Percentiles rank a stretch among this genome's conserved stretches.
These are phyloP conservation scores for Plasmopara halstedii DNA, from an alignment of 352 stramenopile genomes.

Conservation along the genomic window DNA sequence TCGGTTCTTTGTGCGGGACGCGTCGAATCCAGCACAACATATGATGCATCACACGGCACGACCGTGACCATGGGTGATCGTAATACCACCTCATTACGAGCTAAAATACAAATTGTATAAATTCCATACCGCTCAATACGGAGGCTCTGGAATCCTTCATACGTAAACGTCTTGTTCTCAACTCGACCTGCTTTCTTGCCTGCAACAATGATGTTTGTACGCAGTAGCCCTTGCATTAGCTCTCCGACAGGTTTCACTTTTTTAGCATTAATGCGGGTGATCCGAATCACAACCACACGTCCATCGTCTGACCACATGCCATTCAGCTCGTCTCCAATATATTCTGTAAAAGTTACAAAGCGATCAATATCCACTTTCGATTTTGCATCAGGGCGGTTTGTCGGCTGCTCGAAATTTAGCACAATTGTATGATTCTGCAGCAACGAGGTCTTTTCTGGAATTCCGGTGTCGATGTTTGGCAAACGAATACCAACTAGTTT, in stretches of 20 bases:
- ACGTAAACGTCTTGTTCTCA: not conserved
- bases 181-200: not conserved
- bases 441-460: conserved; percentile 11
- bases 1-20: not conserved
- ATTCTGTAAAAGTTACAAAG: conserved; percentile 44
- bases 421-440: conserved; percentile 35
- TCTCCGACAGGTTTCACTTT: conserved; percentile 29
- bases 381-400: conserved; percentile 30
- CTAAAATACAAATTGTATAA: conserved; percentile 23
- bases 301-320: conserved; percentile 33
- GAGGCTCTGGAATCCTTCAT: conserved; percentile 21
- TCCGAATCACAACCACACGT: conserved; percentile 30
- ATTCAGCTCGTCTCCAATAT: conserved; percentile 44
- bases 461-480: conserved; percentile 23
- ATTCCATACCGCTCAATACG: conserved; percentile 30
- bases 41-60: conserved; percentile 12
- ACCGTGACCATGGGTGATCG: conserved; percentile 16
- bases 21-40: conserved; percentile 11
- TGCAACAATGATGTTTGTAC: conserved; percentile 10
- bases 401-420: conserved; percentile 46
- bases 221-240: conserved; percentile 38
- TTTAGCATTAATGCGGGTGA: conserved; percentile 28
- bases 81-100: not conserved
- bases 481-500: conserved; percentile 45
- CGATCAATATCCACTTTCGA: conserved; percentile 29